Evolutionary conservation across 129 eudicot genomes (phyloP), one percentile per base, ranked within the genome.

Genomic region (Flaveria ramosissima): DNA sequence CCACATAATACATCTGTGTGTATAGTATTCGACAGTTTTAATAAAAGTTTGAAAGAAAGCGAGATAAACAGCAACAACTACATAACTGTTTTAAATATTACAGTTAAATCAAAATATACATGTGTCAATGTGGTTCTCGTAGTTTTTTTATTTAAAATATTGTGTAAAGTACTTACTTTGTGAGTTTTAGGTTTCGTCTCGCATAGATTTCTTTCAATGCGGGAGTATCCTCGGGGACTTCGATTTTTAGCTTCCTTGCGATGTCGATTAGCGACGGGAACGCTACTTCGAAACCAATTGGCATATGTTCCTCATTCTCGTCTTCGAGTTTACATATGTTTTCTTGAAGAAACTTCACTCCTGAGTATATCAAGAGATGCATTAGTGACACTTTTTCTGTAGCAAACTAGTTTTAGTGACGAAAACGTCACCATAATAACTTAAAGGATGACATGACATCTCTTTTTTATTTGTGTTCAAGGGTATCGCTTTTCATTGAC

Each of bases 281-380:
- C 14, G 99, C 97, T 27, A 95, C 95, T 85, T 95, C 99, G 30
- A 95, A 95, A 68, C 97, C 99, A 15, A 95, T 92, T 5, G 99
- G 96, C 99, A 95, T 92, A 64, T 92, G 99, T 81, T 89, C 99
- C 30, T 41, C 79, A 9, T 86, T 84, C 72, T 89, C 99, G 32
- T 92, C 88, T 81, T 64, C 90, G 21, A 95, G 89, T 82, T 85
- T 92, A 46, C 65, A 3, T 9, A 95, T 70, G 55, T 95, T 95
- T 50, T 86, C 88, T 42, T 71, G 86, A 0, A 95, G 71, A 77
- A 95, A 95, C 14, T 27, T 19, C 41, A 86, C 21, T 56, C 97
- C 99, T 94, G 41, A 42, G 23, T 45, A 24, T 13, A 70, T 41
- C 63, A 52, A 7, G 41, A 27, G 23, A 53, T 6, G 9, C 43